Conservation (phyloP, 805 yeast genomes). For the Babjeviella inositovora region DNA sequence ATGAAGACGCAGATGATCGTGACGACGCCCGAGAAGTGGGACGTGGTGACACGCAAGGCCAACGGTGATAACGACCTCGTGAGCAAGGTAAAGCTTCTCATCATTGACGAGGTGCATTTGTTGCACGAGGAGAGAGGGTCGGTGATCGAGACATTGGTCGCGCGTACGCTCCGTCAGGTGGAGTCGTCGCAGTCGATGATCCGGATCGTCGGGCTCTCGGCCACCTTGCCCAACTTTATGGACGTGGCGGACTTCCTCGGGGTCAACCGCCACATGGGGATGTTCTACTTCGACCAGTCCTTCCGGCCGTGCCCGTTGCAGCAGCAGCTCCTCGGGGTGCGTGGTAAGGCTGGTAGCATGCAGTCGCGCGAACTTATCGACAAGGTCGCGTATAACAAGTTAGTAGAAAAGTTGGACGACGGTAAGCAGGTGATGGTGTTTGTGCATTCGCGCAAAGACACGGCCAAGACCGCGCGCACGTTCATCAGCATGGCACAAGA, state of each 20-base stretch:
- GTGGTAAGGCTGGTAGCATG: conserved; percentile 70
- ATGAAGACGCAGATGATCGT: conserved; percentile 74
- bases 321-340: conserved; percentile 76
- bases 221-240: conserved; percentile 79
- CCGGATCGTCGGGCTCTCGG: conserved; percentile 85
- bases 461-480: conserved; percentile 65
- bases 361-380: conserved; percentile 61
- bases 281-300: conserved; percentile 87
- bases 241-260: conserved; percentile 94
- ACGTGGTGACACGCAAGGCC: conserved; percentile 88
- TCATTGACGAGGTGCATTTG: conserved; percentile 93
- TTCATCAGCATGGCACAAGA: conserved; percentile 56
- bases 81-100: conserved; percentile 67
- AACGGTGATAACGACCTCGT: conserved; percentile 79
- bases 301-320: conserved; percentile 90
- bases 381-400: conserved; percentile 57
- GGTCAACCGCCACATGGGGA: conserved; percentile 78
- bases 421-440: conserved; percentile 94
- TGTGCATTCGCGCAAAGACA: conserved; percentile 91
- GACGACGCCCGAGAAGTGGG: conserved; percentile 96
- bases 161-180: conserved; percentile 87
- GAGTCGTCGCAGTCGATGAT: conserved; percentile 91
- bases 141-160: conserved; percentile 88
- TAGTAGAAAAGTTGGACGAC: conserved; percentile 42
- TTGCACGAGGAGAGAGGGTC: conserved; percentile 97